A percentile compares a stretch with the other conserved stretches of the same genome.
Conservation (phyloP, 73 alveolate genomes). For the Diophrys appendiculata region DNA sequence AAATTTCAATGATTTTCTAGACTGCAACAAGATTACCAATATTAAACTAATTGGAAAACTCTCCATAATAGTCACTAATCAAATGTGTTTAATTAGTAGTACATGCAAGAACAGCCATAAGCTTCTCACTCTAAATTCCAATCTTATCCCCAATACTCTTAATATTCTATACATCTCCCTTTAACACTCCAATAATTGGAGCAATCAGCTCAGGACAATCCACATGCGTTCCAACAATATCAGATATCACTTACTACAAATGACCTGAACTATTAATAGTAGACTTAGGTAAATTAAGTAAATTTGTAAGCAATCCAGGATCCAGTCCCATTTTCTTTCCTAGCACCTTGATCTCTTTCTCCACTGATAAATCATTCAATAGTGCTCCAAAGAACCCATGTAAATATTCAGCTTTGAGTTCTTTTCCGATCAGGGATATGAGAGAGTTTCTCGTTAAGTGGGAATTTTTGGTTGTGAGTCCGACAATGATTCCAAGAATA, state of each 20-base stretch:
- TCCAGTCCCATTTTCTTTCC: conserved; percentile 17
- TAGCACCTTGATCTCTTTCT: conserved; percentile 17
- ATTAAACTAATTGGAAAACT: background rate
- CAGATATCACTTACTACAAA: conserved; percentile 5
- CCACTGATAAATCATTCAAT: conserved; percentile 11
- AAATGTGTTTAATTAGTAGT: conserved; percentile 2
- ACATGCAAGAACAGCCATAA: conserved; percentile 24
- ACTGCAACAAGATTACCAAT: background rate
- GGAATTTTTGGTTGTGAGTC: conserved; percentile 7
- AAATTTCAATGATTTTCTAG: background rate
- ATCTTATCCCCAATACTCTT: conserved; percentile 8
- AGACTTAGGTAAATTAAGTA: background rate
- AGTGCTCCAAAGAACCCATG: conserved; percentile 29
- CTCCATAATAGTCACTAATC: background rate
- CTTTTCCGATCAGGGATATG: conserved; percentile 1
- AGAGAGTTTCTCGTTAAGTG: conserved; percentile 9
- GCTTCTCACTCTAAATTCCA: conserved; percentile 4
- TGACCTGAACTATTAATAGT: background rate
- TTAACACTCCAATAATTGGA: conserved; percentile 3
- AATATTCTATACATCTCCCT: conserved; percentile 7
- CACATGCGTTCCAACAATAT: background rate
- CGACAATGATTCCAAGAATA: conserved; percentile 20
- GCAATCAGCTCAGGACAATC: conserved; percentile 9
- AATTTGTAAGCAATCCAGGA: background rate
- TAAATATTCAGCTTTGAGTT: background rate